Base-by-base conservation (phyloP, 2,329 filamentous ascomycete genomes). In the Podosphaera aphanis region DNA sequence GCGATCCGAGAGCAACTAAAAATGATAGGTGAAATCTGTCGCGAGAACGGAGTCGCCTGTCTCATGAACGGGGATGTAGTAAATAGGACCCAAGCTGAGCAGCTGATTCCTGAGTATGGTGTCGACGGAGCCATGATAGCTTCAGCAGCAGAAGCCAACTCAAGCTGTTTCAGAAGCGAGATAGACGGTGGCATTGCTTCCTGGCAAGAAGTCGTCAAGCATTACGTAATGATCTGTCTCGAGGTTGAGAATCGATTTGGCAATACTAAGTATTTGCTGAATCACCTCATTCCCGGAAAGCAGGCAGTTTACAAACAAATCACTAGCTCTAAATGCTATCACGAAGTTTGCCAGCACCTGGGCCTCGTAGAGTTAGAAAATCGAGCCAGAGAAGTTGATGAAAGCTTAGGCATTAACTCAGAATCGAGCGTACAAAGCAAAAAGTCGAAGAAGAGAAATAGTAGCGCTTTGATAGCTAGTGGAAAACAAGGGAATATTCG, bases 61-160 rank as follows among this genome's bases (percentile, higher is more conserved):
- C 63, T 95, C 36, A 86, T 95, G 77, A 98, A 98, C 57, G 90
- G 90, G 42, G 90, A 98, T 56, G 85, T 98, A 0, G 74, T 70
- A 46, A 74, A 68, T 33, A 73, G 82, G 46, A 79, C 83, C 44
- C 68, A 93, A 48, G 88, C 77, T 0, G 57, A 81, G 6, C 60
- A 66, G 48, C 68, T 98, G 5, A 78, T 85, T 49, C 56, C 71
- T 21, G 79, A 93, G 59, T 94, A 73, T 57, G 79, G 77, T n/a
- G 82, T 81, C 5, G 86, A 95, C 57, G 88, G 86, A 5, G 90
- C 83, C 49, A 98, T 98, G 90, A 95, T 98, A 56, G 90, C 90
- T 8, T 90, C 84, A 2, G 73, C 83, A 2, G 90, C 90, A 1
- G 90, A 98, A 65, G 74, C 78, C 51, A 98, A 98, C 58, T 74